Conservation (phyloP, 2,329 filamentous ascomycete species). For the Dactylella cylindrospora region DNA sequence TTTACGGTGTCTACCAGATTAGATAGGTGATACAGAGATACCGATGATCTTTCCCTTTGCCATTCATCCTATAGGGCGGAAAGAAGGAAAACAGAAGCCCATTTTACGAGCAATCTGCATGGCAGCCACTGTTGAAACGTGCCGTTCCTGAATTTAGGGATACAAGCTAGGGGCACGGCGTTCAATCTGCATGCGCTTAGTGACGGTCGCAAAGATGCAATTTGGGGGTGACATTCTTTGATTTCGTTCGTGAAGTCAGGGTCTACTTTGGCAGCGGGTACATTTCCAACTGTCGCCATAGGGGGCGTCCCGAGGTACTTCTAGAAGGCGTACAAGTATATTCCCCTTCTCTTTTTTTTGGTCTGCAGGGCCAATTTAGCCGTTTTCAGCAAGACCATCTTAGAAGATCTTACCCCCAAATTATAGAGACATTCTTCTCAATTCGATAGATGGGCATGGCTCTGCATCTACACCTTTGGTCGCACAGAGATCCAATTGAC, state of each 20-base stretch:
- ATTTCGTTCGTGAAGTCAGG: not conserved
- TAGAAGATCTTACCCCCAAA: slow-evolving; percentile 1
- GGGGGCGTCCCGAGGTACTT: not conserved
- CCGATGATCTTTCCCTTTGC: too few species aligned
- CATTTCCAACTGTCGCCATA: not conserved
- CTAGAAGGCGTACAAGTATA: too few species aligned
- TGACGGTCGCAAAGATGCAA: slow-evolving; percentile 21
- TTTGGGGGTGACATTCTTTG: too few species aligned
- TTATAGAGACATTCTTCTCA: slow-evolving; percentile 11
- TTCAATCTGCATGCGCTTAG: slow-evolving; percentile 17
- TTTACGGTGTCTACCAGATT: slow-evolving; percentile 18
- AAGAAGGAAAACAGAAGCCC: slow-evolving; percentile 7
- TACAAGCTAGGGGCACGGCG: slow-evolving; percentile 4
- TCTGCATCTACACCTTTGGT: slow-evolving; percentile 32
- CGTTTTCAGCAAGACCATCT: too few species aligned
- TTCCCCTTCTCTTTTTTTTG: too few species aligned
- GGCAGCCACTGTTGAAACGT: slow-evolving; percentile 12
- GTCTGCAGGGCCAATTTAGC: too few species aligned
- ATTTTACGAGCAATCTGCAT: slow-evolving; percentile 20
- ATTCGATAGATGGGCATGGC: slow-evolving; percentile 28
- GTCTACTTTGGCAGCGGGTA: slow-evolving; percentile 8
- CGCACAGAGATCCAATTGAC: slow-evolving; percentile 29
- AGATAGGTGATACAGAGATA: too few species aligned
- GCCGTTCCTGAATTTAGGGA: slow-evolving; percentile 37
- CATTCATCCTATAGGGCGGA: too few species aligned